Percentiles rank a stretch among this genome's conserved stretches.
These are phyloP conservation scores for Limtongia smithiae DNA, from an alignment of 805 yeast species.

Conservation along the genomic window DNA sequence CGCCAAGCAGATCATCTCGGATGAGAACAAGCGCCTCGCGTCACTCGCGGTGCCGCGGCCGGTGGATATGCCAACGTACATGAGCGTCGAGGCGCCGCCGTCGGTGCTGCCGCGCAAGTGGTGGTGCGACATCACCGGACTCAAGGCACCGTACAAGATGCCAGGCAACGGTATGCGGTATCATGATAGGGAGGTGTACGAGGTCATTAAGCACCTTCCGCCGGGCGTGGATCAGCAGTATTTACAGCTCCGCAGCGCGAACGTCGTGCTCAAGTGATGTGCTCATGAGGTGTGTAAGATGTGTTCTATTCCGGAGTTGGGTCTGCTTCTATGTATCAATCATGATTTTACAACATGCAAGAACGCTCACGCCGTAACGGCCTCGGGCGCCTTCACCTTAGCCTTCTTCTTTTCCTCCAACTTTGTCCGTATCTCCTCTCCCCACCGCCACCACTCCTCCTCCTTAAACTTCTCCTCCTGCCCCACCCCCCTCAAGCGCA, in stretches of 20 bases:
- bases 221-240: conserved; percentile 94
- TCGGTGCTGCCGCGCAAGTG: conserved; percentile 73
- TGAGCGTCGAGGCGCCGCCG: conserved; percentile 79
- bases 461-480: neutral
- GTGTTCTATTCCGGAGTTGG: neutral
- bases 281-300: neutral
- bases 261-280: conserved; percentile 64
- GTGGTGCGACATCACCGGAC: conserved; percentile 92
- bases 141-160: conserved; percentile 69
- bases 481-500: neutral
- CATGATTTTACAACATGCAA: neutral
- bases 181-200: conserved; percentile 79
- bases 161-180: conserved; percentile 68
- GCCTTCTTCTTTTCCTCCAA: conserved; percentile 1
- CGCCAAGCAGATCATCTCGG: conserved; percentile 64
- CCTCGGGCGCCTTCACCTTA: neutral
- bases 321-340: neutral
- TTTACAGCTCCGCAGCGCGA: conserved; percentile 79
- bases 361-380: neutral
- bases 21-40: conserved; percentile 66
- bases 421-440: conserved; percentile 11
- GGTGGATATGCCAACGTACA: conserved; percentile 53
- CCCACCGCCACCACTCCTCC: conserved; percentile 8
- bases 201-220: conserved; percentile 68
- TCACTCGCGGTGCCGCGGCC: conserved; percentile 33